A percentile compares a stretch with the other conserved stretches of the same genome.
Conservation (phyloP, 2,329 filamentous ascomycete genomes). For the Calonectria leucothoes region DNA sequence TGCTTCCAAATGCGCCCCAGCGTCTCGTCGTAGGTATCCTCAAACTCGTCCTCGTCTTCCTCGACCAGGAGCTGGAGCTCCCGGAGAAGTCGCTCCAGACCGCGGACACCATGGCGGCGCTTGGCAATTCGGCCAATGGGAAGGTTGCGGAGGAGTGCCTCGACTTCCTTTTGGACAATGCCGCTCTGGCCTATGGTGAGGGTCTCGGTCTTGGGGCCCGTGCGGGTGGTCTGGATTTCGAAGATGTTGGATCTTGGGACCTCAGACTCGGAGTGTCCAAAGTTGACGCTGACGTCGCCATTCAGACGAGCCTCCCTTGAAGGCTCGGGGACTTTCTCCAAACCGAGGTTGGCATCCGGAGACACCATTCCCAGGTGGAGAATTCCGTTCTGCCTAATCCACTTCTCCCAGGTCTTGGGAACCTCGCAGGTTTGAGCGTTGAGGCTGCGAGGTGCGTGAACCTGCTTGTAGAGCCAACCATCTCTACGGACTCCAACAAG, state of each 20-base stretch:
- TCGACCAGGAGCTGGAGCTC: neutral
- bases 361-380: slow-evolving; percentile 1
- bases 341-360: neutral
- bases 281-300: neutral
- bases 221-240: neutral
- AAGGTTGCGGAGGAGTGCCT: neutral
- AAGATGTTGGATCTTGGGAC: neutral
- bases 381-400: slow-evolving; percentile 2
- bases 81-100: neutral
- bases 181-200: neutral
- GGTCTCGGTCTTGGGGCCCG: neutral
- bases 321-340: neutral
- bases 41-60: neutral
- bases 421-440: neutral
- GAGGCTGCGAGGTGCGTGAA: neutral
- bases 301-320: neutral
- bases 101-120: neutral
- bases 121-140: neutral
- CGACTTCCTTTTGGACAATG: neutral
- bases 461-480: neutral
- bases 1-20: neutral
- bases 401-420: neutral
- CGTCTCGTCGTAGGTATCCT: neutral
- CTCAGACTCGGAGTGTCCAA: neutral
- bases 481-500: neutral